Evolutionary conservation across 495 filamentous ascomycete species (phyloP).

Genomic region (Cladorrhinum samala): DNA sequence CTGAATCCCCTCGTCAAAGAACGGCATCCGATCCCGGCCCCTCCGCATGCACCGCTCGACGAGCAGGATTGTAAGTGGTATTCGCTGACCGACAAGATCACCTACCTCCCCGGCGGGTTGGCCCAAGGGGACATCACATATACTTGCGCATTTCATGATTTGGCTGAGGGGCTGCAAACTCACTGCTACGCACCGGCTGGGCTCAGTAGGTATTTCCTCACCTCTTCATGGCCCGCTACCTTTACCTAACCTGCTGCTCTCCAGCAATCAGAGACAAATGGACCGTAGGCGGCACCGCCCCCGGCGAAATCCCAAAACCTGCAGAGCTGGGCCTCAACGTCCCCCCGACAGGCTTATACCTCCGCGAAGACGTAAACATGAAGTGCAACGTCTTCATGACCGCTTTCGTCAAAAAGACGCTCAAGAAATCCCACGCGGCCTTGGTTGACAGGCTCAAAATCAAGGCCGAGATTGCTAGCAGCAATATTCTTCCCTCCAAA

Average conservation of each 20-base stretch:
- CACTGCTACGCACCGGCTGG: constrained; percentile 58
- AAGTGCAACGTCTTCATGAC: constrained; percentile 67
- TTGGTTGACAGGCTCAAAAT: constrained; percentile 60
- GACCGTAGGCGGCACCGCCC: constrained; percentile 55
- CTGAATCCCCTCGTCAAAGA: constrained; percentile 73
- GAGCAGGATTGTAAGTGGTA: constrained; percentile 69
- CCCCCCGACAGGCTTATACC: constrained; percentile 60
- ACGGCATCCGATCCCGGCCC: constrained; percentile 56
- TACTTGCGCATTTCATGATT: constrained; percentile 67
- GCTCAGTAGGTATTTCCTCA: constrained; percentile 14
- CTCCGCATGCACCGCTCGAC: constrained; percentile 55
- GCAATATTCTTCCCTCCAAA: constrained; percentile 1
- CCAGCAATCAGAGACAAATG: constrained; percentile 66
- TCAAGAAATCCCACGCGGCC: constrained; percentile 61
- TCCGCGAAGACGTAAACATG: constrained; percentile 73
- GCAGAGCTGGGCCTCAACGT: constrained; percentile 55
- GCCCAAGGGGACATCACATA: constrained; percentile 63
- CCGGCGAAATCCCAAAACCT: constrained; percentile 54
- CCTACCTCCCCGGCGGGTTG: constrained; percentile 62
- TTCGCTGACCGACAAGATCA: constrained; percentile 61
- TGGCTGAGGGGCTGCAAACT: constrained; percentile 62
- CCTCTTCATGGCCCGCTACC: background rate
- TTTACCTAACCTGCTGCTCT: constrained; percentile 35
- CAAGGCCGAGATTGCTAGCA: constrained; percentile 42
- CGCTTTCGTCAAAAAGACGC: constrained; percentile 65